Conservation (phyloP, 2,329 filamentous ascomycete genomes). For the Alternaria consortialis region DNA sequence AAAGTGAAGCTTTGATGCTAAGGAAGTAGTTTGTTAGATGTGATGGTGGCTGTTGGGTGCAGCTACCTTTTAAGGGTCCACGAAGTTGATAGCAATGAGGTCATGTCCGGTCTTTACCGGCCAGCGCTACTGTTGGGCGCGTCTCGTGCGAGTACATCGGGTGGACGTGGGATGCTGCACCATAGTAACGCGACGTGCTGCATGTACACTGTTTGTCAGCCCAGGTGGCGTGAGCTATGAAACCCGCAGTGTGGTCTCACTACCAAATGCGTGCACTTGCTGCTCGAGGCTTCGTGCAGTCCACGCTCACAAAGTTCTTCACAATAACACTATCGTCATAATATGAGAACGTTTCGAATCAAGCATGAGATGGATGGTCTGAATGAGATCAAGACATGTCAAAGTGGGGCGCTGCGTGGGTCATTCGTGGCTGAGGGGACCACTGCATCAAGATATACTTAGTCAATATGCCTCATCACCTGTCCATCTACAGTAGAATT, state of each 20-base stretch:
- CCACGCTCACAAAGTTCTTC: neutral
- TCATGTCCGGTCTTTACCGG: slow-evolving; percentile 24
- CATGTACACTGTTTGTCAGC: slow-evolving; percentile 25
- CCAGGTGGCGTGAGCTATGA: slow-evolving; percentile 32
- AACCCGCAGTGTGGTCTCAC: neutral
- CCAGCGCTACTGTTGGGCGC: slow-evolving; percentile 18
- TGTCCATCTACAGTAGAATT: neutral
- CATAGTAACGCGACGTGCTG: slow-evolving; percentile 24
- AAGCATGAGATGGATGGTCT: neutral
- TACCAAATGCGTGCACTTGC: slow-evolving; percentile 6
- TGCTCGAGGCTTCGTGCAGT: neutral
- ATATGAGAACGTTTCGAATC: neutral
- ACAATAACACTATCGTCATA: neutral
- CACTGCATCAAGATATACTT: neutral
- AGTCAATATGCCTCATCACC: neutral
- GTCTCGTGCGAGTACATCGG: slow-evolving; percentile 12
- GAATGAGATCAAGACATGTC: neutral
- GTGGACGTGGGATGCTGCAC: slow-evolving; percentile 18
- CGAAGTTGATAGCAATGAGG: slow-evolving; percentile 14
- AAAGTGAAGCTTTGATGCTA: slow-evolving; percentile 7
- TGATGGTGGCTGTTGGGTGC: slow-evolving; percentile 23
- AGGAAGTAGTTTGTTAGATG: slow-evolving; percentile 6
- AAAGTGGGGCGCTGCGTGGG: neutral
- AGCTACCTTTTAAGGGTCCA: slow-evolving; percentile 20
- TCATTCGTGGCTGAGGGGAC: neutral